Evolutionary conservation across 495 filamentous ascomycete genomes (phyloP).

Genomic region (Daldinia childiae): DNA sequence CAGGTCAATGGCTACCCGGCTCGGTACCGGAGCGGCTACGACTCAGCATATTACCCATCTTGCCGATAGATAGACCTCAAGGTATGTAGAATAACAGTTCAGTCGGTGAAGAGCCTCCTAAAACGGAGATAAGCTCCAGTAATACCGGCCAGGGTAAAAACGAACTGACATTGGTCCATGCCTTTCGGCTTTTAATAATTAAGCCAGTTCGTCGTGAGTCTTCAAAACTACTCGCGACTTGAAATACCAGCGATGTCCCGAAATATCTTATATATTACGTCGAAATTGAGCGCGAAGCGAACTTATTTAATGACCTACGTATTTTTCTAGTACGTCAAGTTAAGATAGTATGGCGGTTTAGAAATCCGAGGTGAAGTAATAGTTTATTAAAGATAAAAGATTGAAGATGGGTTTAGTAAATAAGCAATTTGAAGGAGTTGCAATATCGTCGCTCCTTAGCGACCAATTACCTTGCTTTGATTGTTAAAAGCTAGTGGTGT

Average conservation of each 20-base stretch:
- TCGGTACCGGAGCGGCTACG: slow-evolving; percentile 25
- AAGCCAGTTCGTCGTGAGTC: not conserved
- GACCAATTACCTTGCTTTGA: too few species aligned
- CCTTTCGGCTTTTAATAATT: not conserved
- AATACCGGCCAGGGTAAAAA: slow-evolving; percentile 14
- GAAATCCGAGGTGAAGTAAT: too few species aligned
- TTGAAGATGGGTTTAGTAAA: too few species aligned
- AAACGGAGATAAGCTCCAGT: slow-evolving; percentile 25
- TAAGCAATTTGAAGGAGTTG: too few species aligned
- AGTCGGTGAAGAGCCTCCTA: slow-evolving; percentile 29
- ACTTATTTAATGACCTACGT: too few species aligned
- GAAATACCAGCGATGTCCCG: not conserved
- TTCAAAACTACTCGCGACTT: not conserved
- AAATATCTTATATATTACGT: not conserved
- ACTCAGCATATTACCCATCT: not conserved
- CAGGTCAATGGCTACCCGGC: slow-evolving; percentile 5
- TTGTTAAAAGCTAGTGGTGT: too few species aligned
- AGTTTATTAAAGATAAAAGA: too few species aligned
- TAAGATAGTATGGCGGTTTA: too few species aligned
- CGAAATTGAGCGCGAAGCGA: not conserved
- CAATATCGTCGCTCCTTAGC: too few species aligned
- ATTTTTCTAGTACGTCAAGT: too few species aligned
- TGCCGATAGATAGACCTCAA: not conserved
- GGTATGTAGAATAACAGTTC: not conserved
- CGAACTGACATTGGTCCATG: slow-evolving; percentile 3